phyloP scores from a whole-genome alignment of 2,329 filamentous ascomycete genomes.

The Colletotrichum aenigma region DNA sequence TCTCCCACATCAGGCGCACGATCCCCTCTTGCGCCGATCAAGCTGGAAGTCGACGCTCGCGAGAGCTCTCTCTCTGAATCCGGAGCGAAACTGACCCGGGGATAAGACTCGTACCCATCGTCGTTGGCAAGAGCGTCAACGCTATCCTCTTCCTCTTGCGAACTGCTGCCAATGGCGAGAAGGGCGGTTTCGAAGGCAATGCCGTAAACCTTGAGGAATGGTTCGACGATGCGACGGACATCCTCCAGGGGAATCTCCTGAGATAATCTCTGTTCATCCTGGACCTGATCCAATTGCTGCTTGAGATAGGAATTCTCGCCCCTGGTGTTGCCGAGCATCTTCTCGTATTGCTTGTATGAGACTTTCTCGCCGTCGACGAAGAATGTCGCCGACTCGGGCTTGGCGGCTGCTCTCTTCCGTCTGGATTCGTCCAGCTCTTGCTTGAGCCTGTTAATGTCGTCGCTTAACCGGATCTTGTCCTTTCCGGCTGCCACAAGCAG shows the following conservation, averaged over 20 bases:
- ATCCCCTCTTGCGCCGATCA: neutral
- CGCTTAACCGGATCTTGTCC: neutral
- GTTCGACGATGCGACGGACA: neutral
- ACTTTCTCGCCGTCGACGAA: neutral
- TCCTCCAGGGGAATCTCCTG: neutral
- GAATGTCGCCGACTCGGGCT: neutral
- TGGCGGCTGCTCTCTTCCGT: neutral
- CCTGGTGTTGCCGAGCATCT: slow-evolving; percentile 2
- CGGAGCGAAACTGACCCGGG: neutral
- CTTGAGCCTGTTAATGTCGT: neutral
- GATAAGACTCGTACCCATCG: neutral
- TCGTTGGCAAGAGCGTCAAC: neutral
- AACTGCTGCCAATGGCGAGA: neutral
- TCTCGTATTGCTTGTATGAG: neutral
- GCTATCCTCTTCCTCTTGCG: neutral
- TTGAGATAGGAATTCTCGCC: neutral
- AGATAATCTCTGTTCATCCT: neutral
- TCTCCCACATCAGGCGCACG: neutral
- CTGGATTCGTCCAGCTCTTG: neutral
- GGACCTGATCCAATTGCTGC: neutral
- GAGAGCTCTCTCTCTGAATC: neutral
- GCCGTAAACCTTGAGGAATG: neutral
- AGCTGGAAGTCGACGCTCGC: neutral
- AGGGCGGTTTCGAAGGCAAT: neutral
- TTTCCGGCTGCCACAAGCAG: neutral